These are phyloP conservation scores for Calonectria pseudoreteaudii DNA, from an alignment of 2,329 filamentous ascomycete species.

Conservation along the genomic window DNA sequence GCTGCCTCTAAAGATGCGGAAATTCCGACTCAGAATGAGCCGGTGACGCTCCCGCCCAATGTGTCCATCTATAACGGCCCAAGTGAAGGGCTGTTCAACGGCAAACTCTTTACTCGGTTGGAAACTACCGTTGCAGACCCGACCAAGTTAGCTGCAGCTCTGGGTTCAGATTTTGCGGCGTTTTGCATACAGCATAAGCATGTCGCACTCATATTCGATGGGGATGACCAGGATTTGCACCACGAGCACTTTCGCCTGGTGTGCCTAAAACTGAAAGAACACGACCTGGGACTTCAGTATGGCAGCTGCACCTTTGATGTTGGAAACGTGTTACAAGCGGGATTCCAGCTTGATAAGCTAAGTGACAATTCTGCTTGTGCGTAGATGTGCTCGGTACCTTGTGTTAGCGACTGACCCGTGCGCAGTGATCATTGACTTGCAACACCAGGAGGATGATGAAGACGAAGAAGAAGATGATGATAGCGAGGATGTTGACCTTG, in stretches of 20 bases:
- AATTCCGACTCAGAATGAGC: background rate
- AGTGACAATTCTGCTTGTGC: background rate
- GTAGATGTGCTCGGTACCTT: background rate
- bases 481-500: constrained; percentile 47
- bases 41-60: background rate
- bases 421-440: background rate
- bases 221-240: background rate
- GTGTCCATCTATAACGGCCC: background rate
- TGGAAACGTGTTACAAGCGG: background rate
- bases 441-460: background rate
- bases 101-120: constrained; percentile 1
- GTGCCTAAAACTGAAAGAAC: background rate
- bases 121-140: background rate
- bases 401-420: background rate
- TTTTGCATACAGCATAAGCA: background rate
- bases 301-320: background rate
- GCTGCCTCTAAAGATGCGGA: background rate
- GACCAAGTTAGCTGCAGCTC: background rate
- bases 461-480: background rate
- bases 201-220: background rate
- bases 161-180: background rate
- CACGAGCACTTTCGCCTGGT: background rate
- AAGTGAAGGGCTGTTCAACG: background rate
- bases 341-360: background rate
- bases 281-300: background rate